Evolutionary conservation across 2,329 filamentous ascomycete species (phyloP), one percentile per base, ranked within the genome.

Genomic region (Byssothecium circinans): DNA sequence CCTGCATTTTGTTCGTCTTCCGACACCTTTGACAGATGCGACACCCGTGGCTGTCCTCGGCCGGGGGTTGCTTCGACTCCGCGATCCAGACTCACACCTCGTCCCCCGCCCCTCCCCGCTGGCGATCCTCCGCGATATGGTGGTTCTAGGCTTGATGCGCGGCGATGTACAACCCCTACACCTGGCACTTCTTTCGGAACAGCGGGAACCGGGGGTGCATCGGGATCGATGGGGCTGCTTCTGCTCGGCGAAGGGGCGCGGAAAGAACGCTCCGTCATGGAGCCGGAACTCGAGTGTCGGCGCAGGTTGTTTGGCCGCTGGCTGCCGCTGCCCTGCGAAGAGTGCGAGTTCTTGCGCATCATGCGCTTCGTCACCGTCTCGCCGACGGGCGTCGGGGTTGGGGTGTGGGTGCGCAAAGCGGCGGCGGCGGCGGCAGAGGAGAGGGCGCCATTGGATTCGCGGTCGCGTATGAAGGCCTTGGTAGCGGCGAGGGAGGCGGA

Each of bases 181-280:
- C 65, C 52, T 10, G 62, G 58, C 15, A 73, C 61, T 44, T 79
- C 72, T 32, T 78, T 73, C 2, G 89, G 89, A 20, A 96, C 78
- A 3, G 80, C 78, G 29, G 91, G 91, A 2, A 96, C 85, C 1
- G 90, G 90, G 23, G 90, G 89, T 43, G 82, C 78, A 60, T 81
- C 74, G n/a, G 35, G 43, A 45, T 72, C 47, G 8, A 54, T 38
- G 23, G 61, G 54, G 44, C 58, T 65, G 57, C 60, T 53, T 55
- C 61, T 48, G 51, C 59, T 60, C 32, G 70, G 62, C 78, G 77
- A 95, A 3, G 85, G 84, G 11, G 87, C 87, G 57, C 91, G 84
- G 70, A 96, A 96, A 1, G 90, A 91, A 48, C 92, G 83, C 68
- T 92, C 88, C 23, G 83, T 86, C 91, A 97, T 95, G 41, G 91